Base-by-base conservation (phyloP, 129 eudicot species). In the Kitagawia praeruptora region DNA sequence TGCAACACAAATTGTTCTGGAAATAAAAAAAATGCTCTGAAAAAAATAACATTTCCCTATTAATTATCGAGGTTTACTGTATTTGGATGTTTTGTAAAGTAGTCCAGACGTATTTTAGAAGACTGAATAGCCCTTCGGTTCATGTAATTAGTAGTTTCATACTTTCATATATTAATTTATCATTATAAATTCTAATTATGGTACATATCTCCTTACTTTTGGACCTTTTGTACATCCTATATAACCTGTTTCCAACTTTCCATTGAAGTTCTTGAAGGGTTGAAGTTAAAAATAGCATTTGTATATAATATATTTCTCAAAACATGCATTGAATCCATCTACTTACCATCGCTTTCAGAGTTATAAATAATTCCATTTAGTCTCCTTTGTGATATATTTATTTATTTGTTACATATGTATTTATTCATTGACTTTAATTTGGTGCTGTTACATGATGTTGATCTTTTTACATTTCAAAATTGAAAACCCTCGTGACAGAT, bases 241-340 rank as follows among this genome's bases (percentile, higher is more conserved):
- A 23, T 0, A 23, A n/a, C 31, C 66, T 58, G 31, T 58, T 10
- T 25, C 9, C n/a, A n/a, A n/a, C n/a, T n/a, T n/a, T n/a, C 37
- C 16, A 25, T 61, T n/a, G 34, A 61, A 61, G 0, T 6, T 8
- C 69, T 61, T 61, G 34, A 61, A 61, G 69, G 8, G 69, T 61
- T 61, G 69, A 61, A 61, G 69, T 25, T n/a, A 25, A 23, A 61
- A 8, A 61, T n/a, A 61, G 6, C 12, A 25, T n/a, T 9, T 23
- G 5, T 10, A 8, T 27, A 75, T 5, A 27, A 13, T 12, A 8
- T 10, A 12, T 74, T 9, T 3, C 15, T 46, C 42, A 61, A 44
- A 13, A 46, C 42, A 46, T 78, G 64, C 81, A 78, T 19, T 64
- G 81, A 28, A 78, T 46, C 81, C 64, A n/a, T 46, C 81, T 66